Evolutionary conservation across 176 grass and related monocot species (phyloP), one percentile per base, ranked within the genome.

Genomic region (Aegilops longissima): DNA sequence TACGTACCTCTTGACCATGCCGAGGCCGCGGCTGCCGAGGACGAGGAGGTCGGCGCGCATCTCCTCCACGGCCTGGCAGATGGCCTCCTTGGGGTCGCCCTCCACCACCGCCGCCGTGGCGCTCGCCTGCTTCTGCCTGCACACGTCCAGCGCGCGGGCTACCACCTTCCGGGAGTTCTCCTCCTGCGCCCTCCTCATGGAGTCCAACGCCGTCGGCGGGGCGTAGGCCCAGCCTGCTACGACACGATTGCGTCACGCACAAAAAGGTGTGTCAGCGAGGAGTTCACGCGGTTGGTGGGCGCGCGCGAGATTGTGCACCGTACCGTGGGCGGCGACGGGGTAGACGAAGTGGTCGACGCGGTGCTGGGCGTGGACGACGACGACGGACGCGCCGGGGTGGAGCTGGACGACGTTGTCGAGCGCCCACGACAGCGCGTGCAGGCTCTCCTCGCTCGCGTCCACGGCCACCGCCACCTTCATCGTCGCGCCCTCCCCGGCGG

Each of bases 371-470:
- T 98, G 88, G 79, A 98, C 68, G 76, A 98, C 77, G 73, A 92
- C 69, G 65, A 98, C 77, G 77, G 70, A 47, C 21, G 40, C 81
- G 75, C 47, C 77, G 66, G 83, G 27, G 39, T 75, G 44, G 30
- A 24, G 42, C 6, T 70, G 18, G 30, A 98, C 66, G 69, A 98
- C 35, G 44, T 84, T 80, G 67, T 98, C 93, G 3, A 98, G 84
- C 36, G 85, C 83, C 95, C 95, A 98, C 31, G 86, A 77, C 79
- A 98, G 66, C 72, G 96, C 96, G 20, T 89, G 76, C 9, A 93
- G 68, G 88, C 96, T 98, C 61, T 73, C 93, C 30, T 95, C 93
- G 86, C 88, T 98, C 69, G 93, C 92, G 75, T 98, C 96, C 67
- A 98, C 84, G 2, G 92, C 96, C 76, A 42, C 93, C 81, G 86